These are phyloP conservation scores for Carex myosuroides DNA, from an alignment of 176 grass and related monocot species.

Conservation along the genomic window DNA sequence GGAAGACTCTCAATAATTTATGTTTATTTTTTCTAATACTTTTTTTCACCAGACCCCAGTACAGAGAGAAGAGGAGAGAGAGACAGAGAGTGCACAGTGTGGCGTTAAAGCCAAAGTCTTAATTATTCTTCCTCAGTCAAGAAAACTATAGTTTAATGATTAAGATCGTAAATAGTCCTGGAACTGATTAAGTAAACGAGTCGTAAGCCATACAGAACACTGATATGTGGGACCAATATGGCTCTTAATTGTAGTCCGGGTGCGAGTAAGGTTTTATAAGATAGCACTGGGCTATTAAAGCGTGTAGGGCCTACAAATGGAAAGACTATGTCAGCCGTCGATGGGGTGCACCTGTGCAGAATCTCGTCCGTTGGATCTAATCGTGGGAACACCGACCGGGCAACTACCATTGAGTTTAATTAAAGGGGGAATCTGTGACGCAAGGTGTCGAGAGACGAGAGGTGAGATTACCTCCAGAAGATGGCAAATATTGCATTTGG, in stretches of 20 bases:
- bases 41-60: conserved; percentile 1
- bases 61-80: conserved; percentile 4
- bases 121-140: conserved; percentile 28
- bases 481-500: background rate
- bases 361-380: background rate
- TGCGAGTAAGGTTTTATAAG: background rate
- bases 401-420: conserved; percentile 13
- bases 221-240: background rate
- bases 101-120: conserved; percentile 31
- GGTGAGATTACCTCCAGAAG: background rate
- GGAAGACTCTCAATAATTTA: conserved; percentile 21
- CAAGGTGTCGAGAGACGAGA: background rate
- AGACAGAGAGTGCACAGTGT: conserved; percentile 11
- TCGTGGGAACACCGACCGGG: background rate
- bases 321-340: background rate
- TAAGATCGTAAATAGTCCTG: background rate
- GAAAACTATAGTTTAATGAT: conserved; percentile 26
- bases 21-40: background rate
- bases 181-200: background rate
- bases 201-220: background rate
- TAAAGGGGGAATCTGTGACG: background rate
- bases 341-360: background rate
- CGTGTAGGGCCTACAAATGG: background rate
- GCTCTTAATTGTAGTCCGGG: background rate
- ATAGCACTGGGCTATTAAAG: background rate